Conservation (phyloP, 1,284 basidiomycete species). For the Gymnopus androsaceus region DNA sequence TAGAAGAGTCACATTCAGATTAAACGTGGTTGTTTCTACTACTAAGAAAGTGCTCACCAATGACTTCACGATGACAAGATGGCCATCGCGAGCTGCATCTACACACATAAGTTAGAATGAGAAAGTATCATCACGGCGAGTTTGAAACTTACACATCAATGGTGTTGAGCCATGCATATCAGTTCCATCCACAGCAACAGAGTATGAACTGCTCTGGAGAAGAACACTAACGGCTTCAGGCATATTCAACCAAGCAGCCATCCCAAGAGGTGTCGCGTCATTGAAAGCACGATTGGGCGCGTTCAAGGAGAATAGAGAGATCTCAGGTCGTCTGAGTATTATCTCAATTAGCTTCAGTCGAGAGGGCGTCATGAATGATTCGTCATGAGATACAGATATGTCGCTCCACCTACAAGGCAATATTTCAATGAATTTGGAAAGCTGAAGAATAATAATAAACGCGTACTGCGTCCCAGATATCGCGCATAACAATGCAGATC, state of each 20-base stretch:
- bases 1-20: background rate
- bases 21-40: conserved; percentile 2
- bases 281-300: conserved; percentile 64
- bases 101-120: conserved; percentile 15
- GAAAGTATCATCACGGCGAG: background rate
- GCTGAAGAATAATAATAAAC: conserved; percentile 1
- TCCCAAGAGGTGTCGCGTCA: conserved; percentile 71
- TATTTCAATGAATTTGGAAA: conserved; percentile 4
- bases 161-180: conserved; percentile 73
- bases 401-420: conserved; percentile 57
- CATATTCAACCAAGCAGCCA: conserved; percentile 73
- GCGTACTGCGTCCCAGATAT: conserved; percentile 69
- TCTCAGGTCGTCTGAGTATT: conserved; percentile 53
- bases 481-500: conserved; percentile 64
- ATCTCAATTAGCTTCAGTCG: conserved; percentile 58
- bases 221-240: conserved; percentile 56
- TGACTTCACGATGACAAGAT: conserved; percentile 57
- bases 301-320: conserved; percentile 69
- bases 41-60: conserved; percentile 42
- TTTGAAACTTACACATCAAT: conserved; percentile 67
- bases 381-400: conserved; percentile 60
- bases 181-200: conserved; percentile 69
- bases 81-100: conserved; percentile 77
- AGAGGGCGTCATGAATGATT: conserved; percentile 56
- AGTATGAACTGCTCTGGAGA: conserved; percentile 57